Evolutionary conservation across 1,284 basidiomycete genomes (phyloP).

Genomic region (Boletus mariae): DNA sequence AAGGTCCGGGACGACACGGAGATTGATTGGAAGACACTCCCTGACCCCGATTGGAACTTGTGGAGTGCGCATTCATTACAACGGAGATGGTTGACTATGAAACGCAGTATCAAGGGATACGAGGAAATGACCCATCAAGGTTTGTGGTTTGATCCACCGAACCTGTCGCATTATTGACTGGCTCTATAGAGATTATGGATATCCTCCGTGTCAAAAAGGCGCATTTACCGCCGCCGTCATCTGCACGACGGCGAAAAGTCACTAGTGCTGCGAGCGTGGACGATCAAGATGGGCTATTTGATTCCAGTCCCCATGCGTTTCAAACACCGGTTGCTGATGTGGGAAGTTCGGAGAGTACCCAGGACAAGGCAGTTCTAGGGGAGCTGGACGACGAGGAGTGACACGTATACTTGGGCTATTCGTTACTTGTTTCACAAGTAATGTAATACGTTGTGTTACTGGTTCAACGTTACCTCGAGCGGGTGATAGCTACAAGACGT

Average conservation of each 20-base stretch:
- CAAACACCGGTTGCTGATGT: constrained; percentile 11
- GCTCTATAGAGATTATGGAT: constrained; percentile 66
- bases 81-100: constrained; percentile 75
- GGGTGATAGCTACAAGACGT: neutral
- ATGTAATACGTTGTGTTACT: constrained; percentile 1
- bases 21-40: constrained; percentile 75
- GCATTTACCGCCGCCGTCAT: constrained; percentile 42
- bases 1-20: constrained; percentile 77
- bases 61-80: constrained; percentile 78
- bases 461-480: neutral
- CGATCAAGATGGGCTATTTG: constrained; percentile 23
- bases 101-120: constrained; percentile 65
- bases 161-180: constrained; percentile 5
- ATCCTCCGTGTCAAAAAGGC: constrained; percentile 70
- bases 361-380: constrained; percentile 54
- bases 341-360: constrained; percentile 10
- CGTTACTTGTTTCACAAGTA: neutral
- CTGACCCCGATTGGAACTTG: constrained; percentile 73
- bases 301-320: constrained; percentile 21
- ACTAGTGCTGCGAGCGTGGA: constrained; percentile 52
- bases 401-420: constrained; percentile 31
- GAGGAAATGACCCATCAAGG: constrained; percentile 77
- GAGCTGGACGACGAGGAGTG: constrained; percentile 48
- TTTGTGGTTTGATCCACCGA: constrained; percentile 29
- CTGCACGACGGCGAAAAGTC: constrained; percentile 45